Conservation (phyloP, 805 yeast species). For the Nakazawaea molendinolei region DNA sequence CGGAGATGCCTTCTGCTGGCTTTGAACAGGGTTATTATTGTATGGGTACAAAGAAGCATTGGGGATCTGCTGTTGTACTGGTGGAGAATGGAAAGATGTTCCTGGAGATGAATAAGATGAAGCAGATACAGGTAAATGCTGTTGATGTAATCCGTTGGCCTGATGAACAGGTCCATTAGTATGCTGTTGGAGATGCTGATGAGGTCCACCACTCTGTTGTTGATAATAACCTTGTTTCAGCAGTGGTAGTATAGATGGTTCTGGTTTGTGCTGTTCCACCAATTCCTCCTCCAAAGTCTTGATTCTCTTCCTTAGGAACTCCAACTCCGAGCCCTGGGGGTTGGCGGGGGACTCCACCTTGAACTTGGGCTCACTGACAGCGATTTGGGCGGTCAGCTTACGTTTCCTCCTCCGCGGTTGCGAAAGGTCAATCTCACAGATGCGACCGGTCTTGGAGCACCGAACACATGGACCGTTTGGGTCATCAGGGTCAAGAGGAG, state of each 20-base stretch:
- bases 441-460: conserved; percentile 55
- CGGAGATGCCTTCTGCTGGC: background rate
- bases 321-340: background rate
- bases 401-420: conserved; percentile 47
- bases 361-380: too few relatives aligned
- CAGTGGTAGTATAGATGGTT: background rate
- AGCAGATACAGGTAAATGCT: too few relatives aligned
- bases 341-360: background rate
- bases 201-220: too few relatives aligned
- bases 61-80: background rate
- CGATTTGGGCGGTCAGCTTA: too few relatives aligned
- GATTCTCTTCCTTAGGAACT: conserved; percentile 3
- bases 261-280: conserved; percentile 1
- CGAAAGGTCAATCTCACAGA: conserved; percentile 62
- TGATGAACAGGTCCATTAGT: too few relatives aligned
- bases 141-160: too few relatives aligned
- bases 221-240: too few relatives aligned
- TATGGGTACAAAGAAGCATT: background rate
- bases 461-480: conserved; percentile 66
- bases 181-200: background rate
- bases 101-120: too few relatives aligned
- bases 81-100: conserved; percentile 1
- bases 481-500: conserved; percentile 55
- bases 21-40: background rate
- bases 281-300: conserved; percentile 9